phyloP scores from a whole-genome alignment of 1,284 basidiomycete genomes.

The Moniliophthora roreri region DNA sequence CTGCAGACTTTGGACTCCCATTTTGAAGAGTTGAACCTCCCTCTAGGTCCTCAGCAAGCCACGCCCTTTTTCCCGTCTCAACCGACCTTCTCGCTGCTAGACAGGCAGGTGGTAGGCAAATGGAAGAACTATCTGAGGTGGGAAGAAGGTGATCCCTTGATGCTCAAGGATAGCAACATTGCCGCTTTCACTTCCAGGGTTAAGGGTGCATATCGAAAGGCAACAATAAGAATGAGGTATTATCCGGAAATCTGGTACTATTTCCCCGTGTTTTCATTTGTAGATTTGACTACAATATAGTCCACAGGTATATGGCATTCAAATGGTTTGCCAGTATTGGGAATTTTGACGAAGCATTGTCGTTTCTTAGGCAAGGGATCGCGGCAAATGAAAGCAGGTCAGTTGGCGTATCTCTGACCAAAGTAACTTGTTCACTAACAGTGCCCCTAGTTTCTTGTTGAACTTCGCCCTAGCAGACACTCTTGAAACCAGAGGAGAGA shows the following conservation, averaged over 20 bases:
- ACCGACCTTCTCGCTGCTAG: conserved; percentile 74
- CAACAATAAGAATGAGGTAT: conserved; percentile 87
- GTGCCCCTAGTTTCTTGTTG: conserved; percentile 79
- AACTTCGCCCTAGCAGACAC: conserved; percentile 88
- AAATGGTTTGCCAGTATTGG: conserved; percentile 67
- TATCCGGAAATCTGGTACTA: conserved; percentile 91
- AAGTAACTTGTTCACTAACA: too few relatives aligned
- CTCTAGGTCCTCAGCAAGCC: conserved; percentile 55
- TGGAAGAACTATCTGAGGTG: conserved; percentile 95
- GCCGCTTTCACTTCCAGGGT: conserved; percentile 68
- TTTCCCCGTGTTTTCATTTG: background rate
- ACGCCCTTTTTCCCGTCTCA: conserved; percentile 62
- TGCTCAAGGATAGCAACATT: conserved; percentile 85
- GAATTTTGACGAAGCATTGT: conserved; percentile 85
- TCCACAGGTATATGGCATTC: conserved; percentile 80
- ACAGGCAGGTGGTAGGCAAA: conserved; percentile 72
- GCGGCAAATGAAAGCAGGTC: conserved; percentile 65
- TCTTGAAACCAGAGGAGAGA: conserved; percentile 70
- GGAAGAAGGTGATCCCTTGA: conserved; percentile 93
- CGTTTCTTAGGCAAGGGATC: conserved; percentile 80
- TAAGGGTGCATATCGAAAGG: conserved; percentile 84
- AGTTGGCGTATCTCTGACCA: too few relatives aligned
- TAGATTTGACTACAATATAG: conserved; percentile 72
- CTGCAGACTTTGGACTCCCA: conserved; percentile 74
- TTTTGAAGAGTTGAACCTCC: conserved; percentile 63